A percentile compares a stretch with the other conserved stretches of the same genome.
Evolutionary conservation across 139 green algal species (phyloP).

Genomic region (Diplosphaera chodatii): DNA sequence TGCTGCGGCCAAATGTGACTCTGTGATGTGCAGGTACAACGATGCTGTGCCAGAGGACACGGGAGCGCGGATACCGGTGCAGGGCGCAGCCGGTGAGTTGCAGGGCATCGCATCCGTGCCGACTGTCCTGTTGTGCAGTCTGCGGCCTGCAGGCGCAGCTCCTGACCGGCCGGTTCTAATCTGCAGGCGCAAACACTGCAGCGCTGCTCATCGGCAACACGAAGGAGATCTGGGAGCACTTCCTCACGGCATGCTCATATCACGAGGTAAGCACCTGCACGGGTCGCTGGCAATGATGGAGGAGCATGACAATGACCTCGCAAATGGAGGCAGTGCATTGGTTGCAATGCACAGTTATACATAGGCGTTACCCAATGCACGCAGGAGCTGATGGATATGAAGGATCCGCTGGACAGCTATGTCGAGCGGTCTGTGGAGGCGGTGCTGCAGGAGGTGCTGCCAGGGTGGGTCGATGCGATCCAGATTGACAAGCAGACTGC

Average conservation of each 20-base stretch:
- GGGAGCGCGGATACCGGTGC: constrained; percentile 7
- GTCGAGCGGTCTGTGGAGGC: constrained; percentile 11
- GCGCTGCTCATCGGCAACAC: constrained; percentile 32
- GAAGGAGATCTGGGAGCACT: constrained; percentile 25
- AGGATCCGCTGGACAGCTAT: constrained; percentile 31
- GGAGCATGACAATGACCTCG: no score
- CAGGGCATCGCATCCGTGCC: no score
- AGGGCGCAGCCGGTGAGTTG: not conserved
- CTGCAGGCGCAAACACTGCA: constrained; percentile 14
- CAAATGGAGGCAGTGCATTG: no score
- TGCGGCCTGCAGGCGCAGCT: no score
- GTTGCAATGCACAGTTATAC: no score
- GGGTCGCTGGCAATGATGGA: no score
- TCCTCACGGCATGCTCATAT: constrained; percentile 14
- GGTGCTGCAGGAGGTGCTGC: not conserved
- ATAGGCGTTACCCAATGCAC: no score
- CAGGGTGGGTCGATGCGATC: constrained; percentile 7
- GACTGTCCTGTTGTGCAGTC: no score
- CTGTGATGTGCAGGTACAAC: constrained; percentile 40
- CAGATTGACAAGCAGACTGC: no score
- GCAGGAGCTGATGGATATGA: constrained; percentile 8
- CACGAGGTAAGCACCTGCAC: not conserved
- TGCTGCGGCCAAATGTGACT: no score
- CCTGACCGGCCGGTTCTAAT: no score
- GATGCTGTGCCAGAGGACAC: constrained; percentile 5